Conservation (phyloP, 306 rosid species). For the Luffa aegyptiaca region DNA sequence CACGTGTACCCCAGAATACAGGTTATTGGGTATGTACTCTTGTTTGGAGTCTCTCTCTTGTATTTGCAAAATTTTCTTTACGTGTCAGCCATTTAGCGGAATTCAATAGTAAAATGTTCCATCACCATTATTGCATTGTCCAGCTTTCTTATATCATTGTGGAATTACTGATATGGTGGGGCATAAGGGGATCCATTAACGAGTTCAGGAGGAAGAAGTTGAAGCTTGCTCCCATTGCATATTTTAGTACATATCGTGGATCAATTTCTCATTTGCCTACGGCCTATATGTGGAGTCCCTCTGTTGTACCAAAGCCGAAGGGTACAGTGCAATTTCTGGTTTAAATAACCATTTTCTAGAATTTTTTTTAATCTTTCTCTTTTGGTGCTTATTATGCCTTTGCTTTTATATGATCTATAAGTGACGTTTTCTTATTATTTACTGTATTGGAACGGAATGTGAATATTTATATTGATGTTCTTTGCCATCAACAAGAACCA, state of each 20-base stretch:
- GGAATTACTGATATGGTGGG: conserved; percentile 95
- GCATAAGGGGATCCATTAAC: conserved; percentile 73
- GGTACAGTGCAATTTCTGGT: conserved; percentile 33
- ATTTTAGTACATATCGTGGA: conserved; percentile 87
- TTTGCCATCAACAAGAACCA: not conserved
- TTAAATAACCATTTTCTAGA: not conserved
- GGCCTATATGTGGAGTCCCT: conserved; percentile 94
- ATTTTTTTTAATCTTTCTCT: not conserved
- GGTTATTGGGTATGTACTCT: conserved; percentile 78
- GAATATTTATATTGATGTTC: not conserved
- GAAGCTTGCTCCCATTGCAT: conserved; percentile 91
- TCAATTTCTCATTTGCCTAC: conserved; percentile 96
- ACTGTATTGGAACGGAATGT: not conserved
- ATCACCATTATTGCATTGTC: conserved; percentile 26
- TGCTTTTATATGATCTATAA: not conserved
- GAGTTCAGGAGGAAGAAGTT: conserved; percentile 77
- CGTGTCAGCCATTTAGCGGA: conserved; percentile 13
- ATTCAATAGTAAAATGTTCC: conserved; percentile 9
- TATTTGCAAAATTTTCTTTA: conserved; percentile 16
- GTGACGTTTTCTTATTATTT: not conserved
- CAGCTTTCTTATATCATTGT: conserved; percentile 87
- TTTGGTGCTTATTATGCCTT: not conserved
- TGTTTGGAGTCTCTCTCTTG: conserved; percentile 9
- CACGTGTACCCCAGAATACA: conserved; percentile 85
- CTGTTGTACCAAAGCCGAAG: conserved; percentile 84